Base-by-base conservation (phyloP, 352 stramenopile genomes). In the Phytophthora meadii region DNA sequence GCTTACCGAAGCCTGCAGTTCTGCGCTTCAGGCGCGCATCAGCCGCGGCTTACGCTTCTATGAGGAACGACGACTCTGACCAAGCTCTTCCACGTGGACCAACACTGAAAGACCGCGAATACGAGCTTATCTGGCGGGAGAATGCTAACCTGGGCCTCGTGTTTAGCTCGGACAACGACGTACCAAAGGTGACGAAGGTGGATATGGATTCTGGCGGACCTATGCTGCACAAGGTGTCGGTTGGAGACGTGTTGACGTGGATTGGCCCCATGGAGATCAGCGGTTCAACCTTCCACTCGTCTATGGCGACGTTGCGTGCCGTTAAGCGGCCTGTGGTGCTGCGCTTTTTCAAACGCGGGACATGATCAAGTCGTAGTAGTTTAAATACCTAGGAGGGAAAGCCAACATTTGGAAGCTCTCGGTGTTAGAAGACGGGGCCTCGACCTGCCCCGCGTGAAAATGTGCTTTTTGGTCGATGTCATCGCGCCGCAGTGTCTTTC, bases 41-140 rank as follows among this genome's bases (percentile, higher is more conserved):
- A 11, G 66, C 81, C 3, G 67, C 79, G 5, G 53, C 66, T 0
- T 67, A 72, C 51, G 74, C 69, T 65, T 40, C 67, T n/a, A 17
- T 53, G 32, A 72, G 75, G 3, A 57, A 46, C 0, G 79, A 90
- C 1, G 79, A 91, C 1, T 66, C 56, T 7, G 80, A 92, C 52
- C 70, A 81, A 30, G 42, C 62, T 11, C 55, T 92, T 25, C 79
- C 78, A 7, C 82, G 83, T 24, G 83, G 81, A 7, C 82, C 81
- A n/a, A 22, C 68, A 4, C 58, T 93, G 36, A 87, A 84, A 17
- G 82, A 92, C 28, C 66, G 76, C 22, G 86, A 94, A 63, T 96
- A 92, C 62, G 88, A 94, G 48, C 74, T 94, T 15, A 82, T 94
- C 40, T 96, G 88, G 88, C 74, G 84, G 19, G 88, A 96, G 44